A percentile compares a stretch with the other conserved stretches of the same genome.
These are phyloP conservation scores for Corinectria fuckeliana DNA, from an alignment of 2,329 filamentous ascomycete genomes.

Conservation along the genomic window DNA sequence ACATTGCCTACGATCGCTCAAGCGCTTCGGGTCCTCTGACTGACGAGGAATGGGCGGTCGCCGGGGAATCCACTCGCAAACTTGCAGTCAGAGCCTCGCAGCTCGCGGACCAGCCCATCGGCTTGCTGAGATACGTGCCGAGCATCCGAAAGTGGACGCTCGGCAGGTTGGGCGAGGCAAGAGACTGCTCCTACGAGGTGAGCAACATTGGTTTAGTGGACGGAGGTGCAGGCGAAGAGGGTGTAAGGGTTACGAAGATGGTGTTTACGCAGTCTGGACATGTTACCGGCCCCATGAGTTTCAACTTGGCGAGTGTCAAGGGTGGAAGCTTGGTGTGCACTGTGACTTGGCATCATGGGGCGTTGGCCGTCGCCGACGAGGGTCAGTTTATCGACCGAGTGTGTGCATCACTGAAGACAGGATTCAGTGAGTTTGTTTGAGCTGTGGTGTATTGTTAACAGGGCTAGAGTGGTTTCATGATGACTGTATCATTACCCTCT, in stretches of 20 bases:
- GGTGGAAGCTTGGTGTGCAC: slow-evolving; percentile 30
- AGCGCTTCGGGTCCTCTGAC: slow-evolving; percentile 15
- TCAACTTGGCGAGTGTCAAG: slow-evolving; percentile 31
- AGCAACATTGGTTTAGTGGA: slow-evolving; percentile 35
- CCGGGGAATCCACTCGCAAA: slow-evolving; percentile 15
- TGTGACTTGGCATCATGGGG: slow-evolving; percentile 34
- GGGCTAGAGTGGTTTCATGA: too few species aligned
- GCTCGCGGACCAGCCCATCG: slow-evolving; percentile 30
- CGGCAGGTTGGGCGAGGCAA: slow-evolving; percentile 25
- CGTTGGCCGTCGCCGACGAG: slow-evolving; percentile 31
- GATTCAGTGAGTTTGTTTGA: slow-evolving; percentile 11
- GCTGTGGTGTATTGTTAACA: too few species aligned
- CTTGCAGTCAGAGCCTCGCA: slow-evolving; percentile 20
- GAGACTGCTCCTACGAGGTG: slow-evolving; percentile 33
- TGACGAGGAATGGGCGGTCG: slow-evolving; percentile 29
- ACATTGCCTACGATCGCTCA: slow-evolving; percentile 17
- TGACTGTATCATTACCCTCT: too few species aligned
- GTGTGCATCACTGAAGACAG: slow-evolving; percentile 20
- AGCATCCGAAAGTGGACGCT: slow-evolving; percentile 33
- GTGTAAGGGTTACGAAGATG: slow-evolving; percentile 25
- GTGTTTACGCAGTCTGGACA: slow-evolving; percentile 35
- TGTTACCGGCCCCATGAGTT: slow-evolving; percentile 26
- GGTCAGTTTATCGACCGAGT: slow-evolving; percentile 27
- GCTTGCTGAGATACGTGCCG: slow-evolving; percentile 28
- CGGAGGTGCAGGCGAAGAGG: background rate